phyloP scores from a whole-genome alignment of 805 yeast species.

The Zygosaccharomyces bisporus region DNA sequence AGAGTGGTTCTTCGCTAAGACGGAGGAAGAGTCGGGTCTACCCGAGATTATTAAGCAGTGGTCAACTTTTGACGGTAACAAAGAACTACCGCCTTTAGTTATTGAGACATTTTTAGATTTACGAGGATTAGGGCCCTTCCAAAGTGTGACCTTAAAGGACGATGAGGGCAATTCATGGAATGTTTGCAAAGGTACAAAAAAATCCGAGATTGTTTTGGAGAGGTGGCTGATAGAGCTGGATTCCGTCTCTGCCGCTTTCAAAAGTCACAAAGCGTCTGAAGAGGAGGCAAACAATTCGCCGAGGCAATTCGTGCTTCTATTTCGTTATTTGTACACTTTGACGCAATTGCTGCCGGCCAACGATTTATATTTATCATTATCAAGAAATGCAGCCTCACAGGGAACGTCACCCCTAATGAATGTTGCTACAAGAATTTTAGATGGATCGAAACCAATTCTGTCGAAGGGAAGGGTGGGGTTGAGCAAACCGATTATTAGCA shows the following conservation, averaged over 20 bases:
- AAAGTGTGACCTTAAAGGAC: conserved; percentile 57
- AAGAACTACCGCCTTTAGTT: conserved; percentile 70
- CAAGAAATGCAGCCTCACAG: conserved; percentile 36
- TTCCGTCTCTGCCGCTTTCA: conserved; percentile 33
- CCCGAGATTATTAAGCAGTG: conserved; percentile 48
- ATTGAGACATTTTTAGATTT: conserved; percentile 79
- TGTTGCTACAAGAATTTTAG: conserved; percentile 60
- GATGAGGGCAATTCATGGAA: conserved; percentile 50
- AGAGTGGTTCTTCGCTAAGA: conserved; percentile 16
- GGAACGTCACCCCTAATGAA: conserved; percentile 36
- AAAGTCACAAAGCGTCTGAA: conserved; percentile 30
- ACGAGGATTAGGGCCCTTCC: conserved; percentile 51
- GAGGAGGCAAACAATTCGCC: conserved; percentile 65
- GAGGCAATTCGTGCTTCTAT: conserved; percentile 67
- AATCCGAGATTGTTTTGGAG: conserved; percentile 85
- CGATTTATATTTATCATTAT: conserved; percentile 48
- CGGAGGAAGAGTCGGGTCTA: conserved; percentile 11
- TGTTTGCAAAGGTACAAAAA: conserved; percentile 57
- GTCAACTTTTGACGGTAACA: conserved; percentile 52
- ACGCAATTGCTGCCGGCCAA: conserved; percentile 68
- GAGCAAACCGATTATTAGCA: conserved; percentile 56
- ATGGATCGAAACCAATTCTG: conserved; percentile 73
- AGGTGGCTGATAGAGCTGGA: conserved; percentile 90
- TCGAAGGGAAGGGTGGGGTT: conserved; percentile 84
- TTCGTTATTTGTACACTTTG: conserved; percentile 69